phyloP scores from a whole-genome alignment of 495 filamentous ascomycete species.

The Aspergillus incahuasiensis region DNA sequence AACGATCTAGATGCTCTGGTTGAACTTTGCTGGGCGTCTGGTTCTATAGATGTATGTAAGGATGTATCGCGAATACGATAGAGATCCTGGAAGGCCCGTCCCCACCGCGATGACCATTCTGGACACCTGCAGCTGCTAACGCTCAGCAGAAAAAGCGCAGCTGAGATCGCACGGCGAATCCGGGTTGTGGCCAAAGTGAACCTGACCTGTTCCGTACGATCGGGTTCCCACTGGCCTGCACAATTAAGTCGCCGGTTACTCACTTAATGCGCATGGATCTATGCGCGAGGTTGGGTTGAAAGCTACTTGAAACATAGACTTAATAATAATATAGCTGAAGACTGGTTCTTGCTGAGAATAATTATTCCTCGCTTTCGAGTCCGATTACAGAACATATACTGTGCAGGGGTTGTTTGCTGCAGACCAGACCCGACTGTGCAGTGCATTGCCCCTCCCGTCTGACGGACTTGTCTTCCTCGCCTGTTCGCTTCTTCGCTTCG shows the following conservation, averaged over 20 bases:
- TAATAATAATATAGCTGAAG: not conserved
- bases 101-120: slow-evolving; percentile 23
- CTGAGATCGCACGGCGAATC: slow-evolving; percentile 27
- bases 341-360: not conserved
- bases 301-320: not conserved
- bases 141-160: slow-evolving; percentile 13
- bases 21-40: slow-evolving; percentile 4
- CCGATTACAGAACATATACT: not conserved
- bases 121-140: slow-evolving; percentile 25
- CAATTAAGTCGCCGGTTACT: slow-evolving; percentile 22
- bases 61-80: not conserved
- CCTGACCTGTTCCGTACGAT: slow-evolving; percentile 22
- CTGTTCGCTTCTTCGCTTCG: slow-evolving; percentile 16
- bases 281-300: slow-evolving; percentile 2
- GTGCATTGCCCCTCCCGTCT: slow-evolving; percentile 23
- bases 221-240: slow-evolving; percentile 18
- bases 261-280: slow-evolving; percentile 2
- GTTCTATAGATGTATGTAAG: not conserved
- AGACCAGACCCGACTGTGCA: no score
- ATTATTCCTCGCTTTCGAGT: slow-evolving; percentile 1
- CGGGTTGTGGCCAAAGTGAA: slow-evolving; percentile 18
- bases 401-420: not conserved
- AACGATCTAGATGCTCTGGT: slow-evolving; percentile 9
- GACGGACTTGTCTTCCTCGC: slow-evolving; percentile 33
- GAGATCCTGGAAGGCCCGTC: not conserved